Conservation (phyloP, 2,329 filamentous ascomycete genomes). For the Mycosphaerelloides madeirae region DNA sequence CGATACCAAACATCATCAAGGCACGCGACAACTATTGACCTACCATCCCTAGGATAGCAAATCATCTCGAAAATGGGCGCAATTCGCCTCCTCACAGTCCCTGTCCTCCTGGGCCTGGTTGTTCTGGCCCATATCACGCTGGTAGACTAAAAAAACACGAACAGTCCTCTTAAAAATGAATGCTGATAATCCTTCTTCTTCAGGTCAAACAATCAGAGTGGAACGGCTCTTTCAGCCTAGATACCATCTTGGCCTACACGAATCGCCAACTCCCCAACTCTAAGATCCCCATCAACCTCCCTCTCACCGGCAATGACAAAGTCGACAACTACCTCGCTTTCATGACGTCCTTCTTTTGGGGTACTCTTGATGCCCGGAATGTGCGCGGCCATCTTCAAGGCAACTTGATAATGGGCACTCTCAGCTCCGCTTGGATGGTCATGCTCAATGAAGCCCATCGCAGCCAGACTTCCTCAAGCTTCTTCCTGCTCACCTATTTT, state of each 20-base stretch:
- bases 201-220: constrained; percentile 17
- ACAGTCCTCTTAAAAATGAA: too few relatives aligned
- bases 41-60: too few relatives aligned
- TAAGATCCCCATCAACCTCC: constrained; percentile 17
- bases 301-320: constrained; percentile 12
- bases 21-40: too few relatives aligned
- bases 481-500: constrained; percentile 15
- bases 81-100: neutral
- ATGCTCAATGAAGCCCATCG: constrained; percentile 20
- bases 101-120: constrained; percentile 5
- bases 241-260: constrained; percentile 13
- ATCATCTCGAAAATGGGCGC: neutral
- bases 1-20: too few relatives aligned
- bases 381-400: constrained; percentile 18
- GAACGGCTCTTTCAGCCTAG: constrained; percentile 18
- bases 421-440: constrained; percentile 18
- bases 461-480: constrained; percentile 3
- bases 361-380: constrained; percentile 16
- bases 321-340: constrained; percentile 23
- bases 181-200: constrained; percentile 11
- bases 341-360: constrained; percentile 21
- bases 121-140: too few relatives aligned
- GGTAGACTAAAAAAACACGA: neutral
- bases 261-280: constrained; percentile 18
- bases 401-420: constrained; percentile 19